Evolutionary conservation across 768 basidiomycete species (phyloP).

Genomic region (Mycena chlorophos): DNA sequence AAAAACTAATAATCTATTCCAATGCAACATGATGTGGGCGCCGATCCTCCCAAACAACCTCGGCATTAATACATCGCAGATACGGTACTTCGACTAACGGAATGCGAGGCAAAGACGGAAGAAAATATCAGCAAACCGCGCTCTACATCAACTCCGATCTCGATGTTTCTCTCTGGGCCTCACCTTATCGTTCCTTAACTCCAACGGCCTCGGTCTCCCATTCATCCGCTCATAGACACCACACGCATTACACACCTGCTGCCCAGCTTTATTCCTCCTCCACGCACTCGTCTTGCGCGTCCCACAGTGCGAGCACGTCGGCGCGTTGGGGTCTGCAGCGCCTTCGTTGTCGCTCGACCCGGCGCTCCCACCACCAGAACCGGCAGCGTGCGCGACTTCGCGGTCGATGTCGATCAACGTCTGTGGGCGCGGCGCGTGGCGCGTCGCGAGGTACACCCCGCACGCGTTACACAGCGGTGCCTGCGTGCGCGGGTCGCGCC

Average conservation of each 20-base stretch:
- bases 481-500: background rate
- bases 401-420: background rate
- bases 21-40: too few species aligned
- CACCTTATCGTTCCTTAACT: conserved; percentile 2
- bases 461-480: conserved; percentile 5
- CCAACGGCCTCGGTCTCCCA: background rate
- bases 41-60: too few species aligned
- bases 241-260: conserved; percentile 5
- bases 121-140: background rate
- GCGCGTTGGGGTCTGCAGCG: background rate
- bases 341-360: background rate
- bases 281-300: conserved; percentile 3
- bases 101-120: background rate
- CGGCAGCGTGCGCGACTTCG: too few species aligned
- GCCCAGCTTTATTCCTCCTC: background rate
- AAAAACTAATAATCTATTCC: too few species aligned
- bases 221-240: conserved; percentile 6
- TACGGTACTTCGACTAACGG: background rate
- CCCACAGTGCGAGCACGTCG: background rate
- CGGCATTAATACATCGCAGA: too few species aligned
- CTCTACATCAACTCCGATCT: background rate
- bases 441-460: conserved; percentile 1
- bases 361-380: too few species aligned
- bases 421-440: background rate
- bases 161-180: conserved; percentile 1